Percentiles rank a stretch among this genome's conserved stretches.
These are phyloP conservation scores for Kwoniella newhampshirensis DNA, from an alignment of 768 basidiomycete genomes.

Conservation along the genomic window DNA sequence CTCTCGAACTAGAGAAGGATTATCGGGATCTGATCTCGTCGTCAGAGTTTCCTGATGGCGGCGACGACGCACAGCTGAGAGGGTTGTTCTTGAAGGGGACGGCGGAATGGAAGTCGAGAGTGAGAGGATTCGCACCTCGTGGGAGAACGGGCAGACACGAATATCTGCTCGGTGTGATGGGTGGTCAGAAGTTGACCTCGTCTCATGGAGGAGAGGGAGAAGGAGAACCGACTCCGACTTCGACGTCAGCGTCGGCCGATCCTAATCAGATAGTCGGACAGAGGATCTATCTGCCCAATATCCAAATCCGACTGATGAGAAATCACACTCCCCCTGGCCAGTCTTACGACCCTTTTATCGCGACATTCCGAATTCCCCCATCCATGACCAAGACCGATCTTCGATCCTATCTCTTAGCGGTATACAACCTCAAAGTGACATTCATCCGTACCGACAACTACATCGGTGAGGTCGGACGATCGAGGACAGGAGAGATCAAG, in stretches of 20 bases:
- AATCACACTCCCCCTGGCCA: constrained; percentile 74
- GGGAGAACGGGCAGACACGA: constrained; percentile 16
- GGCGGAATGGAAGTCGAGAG: constrained; percentile 32
- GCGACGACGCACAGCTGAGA: constrained; percentile 31
- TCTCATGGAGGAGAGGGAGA: neutral
- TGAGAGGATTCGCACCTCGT: constrained; percentile 23
- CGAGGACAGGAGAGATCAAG: constrained; percentile 19
- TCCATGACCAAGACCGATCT: constrained; percentile 90
- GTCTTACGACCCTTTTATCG: constrained; percentile 90
- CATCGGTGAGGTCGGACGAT: constrained; percentile 60
- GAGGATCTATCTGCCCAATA: constrained; percentile 85
- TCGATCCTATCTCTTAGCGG: constrained; percentile 74
- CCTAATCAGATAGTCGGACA: constrained; percentile 63
- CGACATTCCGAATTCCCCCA: constrained; percentile 85
- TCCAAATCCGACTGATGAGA: constrained; percentile 75
- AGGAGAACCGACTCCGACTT: neutral
- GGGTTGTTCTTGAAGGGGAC: constrained; percentile 35
- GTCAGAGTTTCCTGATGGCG: constrained; percentile 11
- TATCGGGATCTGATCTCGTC: constrained; percentile 28
- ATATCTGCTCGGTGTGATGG: constrained; percentile 14
- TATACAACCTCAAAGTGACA: constrained; percentile 85
- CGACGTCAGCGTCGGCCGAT: neutral
- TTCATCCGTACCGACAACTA: constrained; percentile 97
- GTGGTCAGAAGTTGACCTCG: constrained; percentile 2
- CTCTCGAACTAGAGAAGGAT: constrained; percentile 28